Evolutionary conservation across 768 basidiomycete genomes (phyloP).

Genomic region (Suillus clintonianus): DNA sequence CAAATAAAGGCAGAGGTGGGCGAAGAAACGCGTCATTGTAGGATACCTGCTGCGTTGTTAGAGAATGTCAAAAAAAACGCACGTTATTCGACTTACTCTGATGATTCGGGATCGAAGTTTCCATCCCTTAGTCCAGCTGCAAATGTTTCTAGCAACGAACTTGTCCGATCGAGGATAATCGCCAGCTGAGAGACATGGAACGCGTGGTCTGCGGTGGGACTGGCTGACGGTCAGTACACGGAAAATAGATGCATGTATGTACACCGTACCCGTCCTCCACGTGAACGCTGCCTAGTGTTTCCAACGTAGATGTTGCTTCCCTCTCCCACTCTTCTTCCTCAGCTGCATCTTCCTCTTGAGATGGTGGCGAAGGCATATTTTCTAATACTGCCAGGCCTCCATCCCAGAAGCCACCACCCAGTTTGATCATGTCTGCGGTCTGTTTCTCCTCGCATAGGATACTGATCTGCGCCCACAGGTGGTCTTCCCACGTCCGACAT

Average conservation of each 20-base stretch:
- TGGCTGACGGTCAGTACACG: constrained; percentile 24
- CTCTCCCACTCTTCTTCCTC: constrained; percentile 64
- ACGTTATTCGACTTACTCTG: constrained; percentile 49
- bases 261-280: constrained; percentile 63
- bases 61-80: constrained; percentile 9
- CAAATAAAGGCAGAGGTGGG: constrained; percentile 88
- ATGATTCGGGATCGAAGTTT: constrained; percentile 45
- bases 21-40: constrained; percentile 84
- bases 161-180: constrained; percentile 71
- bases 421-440: constrained; percentile 61
- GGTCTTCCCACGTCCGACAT: constrained; percentile 92
- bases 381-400: constrained; percentile 51
- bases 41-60: constrained; percentile 50
- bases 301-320: constrained; percentile 60
- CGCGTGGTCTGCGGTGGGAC: constrained; percentile 66
- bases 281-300: constrained; percentile 56
- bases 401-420: constrained; percentile 83
- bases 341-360: constrained; percentile 29
- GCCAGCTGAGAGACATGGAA: constrained; percentile 83
- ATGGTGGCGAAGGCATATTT: constrained; percentile 33
- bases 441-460: constrained; percentile 81
- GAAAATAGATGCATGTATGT: neutral
- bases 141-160: constrained; percentile 68
- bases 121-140: constrained; percentile 57
- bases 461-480: constrained; percentile 89